These are phyloP conservation scores for Penicillium lagena DNA, from an alignment of 495 filamentous ascomycete species.

Conservation along the genomic window DNA sequence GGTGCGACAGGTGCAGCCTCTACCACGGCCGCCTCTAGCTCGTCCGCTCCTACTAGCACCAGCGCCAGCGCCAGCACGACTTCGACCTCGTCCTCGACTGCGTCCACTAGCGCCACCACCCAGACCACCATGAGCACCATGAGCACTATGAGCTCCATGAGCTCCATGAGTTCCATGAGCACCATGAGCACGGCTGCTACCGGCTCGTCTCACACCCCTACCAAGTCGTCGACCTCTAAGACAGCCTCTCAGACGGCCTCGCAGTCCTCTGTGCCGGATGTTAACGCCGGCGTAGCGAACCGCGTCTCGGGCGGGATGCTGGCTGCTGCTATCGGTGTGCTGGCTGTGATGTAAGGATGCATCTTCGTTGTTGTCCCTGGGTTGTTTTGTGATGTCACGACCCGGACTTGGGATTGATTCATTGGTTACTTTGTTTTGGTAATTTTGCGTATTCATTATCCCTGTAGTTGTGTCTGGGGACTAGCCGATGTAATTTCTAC, in stretches of 20 bases:
- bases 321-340: conserved; percentile 27
- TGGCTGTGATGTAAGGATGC: conserved; percentile 24
- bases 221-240: conserved; percentile 22
- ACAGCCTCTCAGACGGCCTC: conserved; percentile 8
- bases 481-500: too few relatives aligned
- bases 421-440: not conserved
- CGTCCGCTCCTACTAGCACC: conserved; percentile 21
- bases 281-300: conserved; percentile 26
- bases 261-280: conserved; percentile 14
- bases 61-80: conserved; percentile 29
- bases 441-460: not conserved
- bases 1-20: conserved; percentile 37
- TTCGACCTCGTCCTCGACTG: conserved; percentile 9
- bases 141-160: conserved; percentile 2
- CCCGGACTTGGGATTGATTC: not conserved
- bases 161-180: not conserved
- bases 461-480: not conserved
- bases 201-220: conserved; percentile 23
- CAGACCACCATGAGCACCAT: conserved; percentile 1
- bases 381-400: not conserved
- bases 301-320: conserved; percentile 33
- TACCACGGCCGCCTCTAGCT: conserved; percentile 12
- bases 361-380: too few relatives aligned
- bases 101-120: conserved; percentile 6
- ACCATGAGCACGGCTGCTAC: conserved; percentile 33